phyloP scores from a whole-genome alignment of 345 rosid species.

The Aquilaria sinensis region DNA sequence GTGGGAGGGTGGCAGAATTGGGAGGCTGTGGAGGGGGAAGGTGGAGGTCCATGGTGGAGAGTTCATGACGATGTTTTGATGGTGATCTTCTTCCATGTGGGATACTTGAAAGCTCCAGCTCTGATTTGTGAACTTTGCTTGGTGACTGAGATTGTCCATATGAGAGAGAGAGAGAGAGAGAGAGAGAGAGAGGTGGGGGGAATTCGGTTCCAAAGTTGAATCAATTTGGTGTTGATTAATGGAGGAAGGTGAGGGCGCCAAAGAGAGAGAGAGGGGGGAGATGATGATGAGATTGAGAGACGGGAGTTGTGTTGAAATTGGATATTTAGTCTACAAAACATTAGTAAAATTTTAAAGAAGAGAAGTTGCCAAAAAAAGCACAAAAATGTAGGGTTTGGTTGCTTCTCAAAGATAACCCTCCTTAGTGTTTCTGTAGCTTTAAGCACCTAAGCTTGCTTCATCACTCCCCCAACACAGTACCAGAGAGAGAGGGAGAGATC shows the following conservation, averaged over 20 bases:
- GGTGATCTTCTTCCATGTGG: conserved; percentile 34
- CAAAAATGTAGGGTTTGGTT: conserved; percentile 36
- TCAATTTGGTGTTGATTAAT: too few relatives aligned
- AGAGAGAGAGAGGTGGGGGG: neutral
- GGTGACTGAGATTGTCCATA: conserved; percentile 49
- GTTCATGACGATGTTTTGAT: conserved; percentile 26
- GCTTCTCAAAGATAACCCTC: conserved; percentile 28
- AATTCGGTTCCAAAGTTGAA: neutral
- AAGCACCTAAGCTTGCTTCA: neutral
- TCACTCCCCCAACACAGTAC: too few relatives aligned
- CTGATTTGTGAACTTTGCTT: conserved; percentile 37
- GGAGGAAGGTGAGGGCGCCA: neutral
- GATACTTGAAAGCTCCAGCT: conserved; percentile 39
- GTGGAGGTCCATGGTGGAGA: conserved; percentile 19
- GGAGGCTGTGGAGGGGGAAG: conserved; percentile 30
- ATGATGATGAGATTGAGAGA: neutral
- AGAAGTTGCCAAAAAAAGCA: conserved; percentile 16
- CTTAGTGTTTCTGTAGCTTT: conserved; percentile 20
- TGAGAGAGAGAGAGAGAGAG: conserved; percentile 5
- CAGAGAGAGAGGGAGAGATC: too few relatives aligned
- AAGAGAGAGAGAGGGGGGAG: conserved; percentile 7
- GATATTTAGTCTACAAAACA: conserved; percentile 8
- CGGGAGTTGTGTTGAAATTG: conserved; percentile 11
- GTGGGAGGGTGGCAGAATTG: conserved; percentile 21
- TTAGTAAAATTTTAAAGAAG: neutral